Evolutionary conservation across 805 yeast genomes (phyloP), one percentile per base, ranked within the genome.

Genomic region (Kuraishia piskuri): DNA sequence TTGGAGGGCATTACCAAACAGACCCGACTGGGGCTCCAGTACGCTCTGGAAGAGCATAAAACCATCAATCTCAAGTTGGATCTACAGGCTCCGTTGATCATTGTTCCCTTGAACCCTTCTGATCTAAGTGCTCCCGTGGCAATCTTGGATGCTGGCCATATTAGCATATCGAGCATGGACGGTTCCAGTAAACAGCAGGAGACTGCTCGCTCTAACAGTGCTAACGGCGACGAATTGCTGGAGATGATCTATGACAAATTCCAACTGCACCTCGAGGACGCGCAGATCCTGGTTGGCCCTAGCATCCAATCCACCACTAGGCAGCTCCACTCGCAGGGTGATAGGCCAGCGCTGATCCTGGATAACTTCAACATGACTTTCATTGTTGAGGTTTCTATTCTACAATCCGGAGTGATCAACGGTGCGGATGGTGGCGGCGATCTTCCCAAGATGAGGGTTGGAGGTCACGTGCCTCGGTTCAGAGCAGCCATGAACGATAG

Each of bases 141-240:
- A 2, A 81, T 94, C 20, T 75, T 94, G 52, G 98, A 94, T 74
- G 97, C 97, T 7, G 99, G 99, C 63, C 97, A 92, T 66, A 85
- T 95, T 22, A 84, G 90, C 58, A 82, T 94, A 17, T 69, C 74
- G 1, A 88, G 96, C 63, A 31, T 31, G 40, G 94, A 91, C 60
- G 75, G 92, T 46, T 94, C 84, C 2, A 88, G 86, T 49, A 82
- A 81, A 58, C 76, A 79, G 2, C 81, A 80, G 49, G 77, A 90
- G 24, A 83, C 84, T 51, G 83, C 83, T 54, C 80, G 90, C 49
- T 88, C 84, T 62, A 73, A 82, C 23, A 81, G 88, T 62, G 74
- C 75, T 6, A 71, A 77, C n/a, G 67, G 68, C 22, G 70, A 69
- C 55, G 86, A 84, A 62, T 72, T 91, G 56, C 86, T 83, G 57